Percentiles rank a stretch among this genome's conserved stretches.
Evolutionary conservation across 352 stramenopile species (phyloP).

Genomic region (Pythium oligandrum): DNA sequence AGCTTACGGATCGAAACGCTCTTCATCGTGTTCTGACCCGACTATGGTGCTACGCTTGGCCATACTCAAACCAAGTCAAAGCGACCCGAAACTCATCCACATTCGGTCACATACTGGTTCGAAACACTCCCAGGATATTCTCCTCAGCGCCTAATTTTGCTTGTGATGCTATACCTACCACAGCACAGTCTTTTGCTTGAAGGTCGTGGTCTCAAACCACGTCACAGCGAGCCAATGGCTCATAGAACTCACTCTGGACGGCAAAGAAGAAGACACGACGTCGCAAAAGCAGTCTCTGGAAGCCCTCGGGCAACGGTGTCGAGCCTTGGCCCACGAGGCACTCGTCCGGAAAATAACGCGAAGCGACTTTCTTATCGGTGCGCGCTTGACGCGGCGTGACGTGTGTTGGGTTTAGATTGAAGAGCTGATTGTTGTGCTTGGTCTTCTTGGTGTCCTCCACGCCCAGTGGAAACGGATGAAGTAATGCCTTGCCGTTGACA

Average conservation of each 20-base stretch:
- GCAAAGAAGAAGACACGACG: slow-evolving; percentile 35
- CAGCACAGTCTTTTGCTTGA: background rate
- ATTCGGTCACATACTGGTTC: background rate
- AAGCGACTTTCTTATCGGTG: background rate
- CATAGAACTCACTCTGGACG: slow-evolving; percentile 11
- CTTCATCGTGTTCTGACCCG: too few relatives aligned
- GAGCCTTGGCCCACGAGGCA: slow-evolving; percentile 36
- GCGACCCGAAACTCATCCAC: too few relatives aligned
- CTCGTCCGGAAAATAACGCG: too few relatives aligned
- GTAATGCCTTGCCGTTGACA: slow-evolving; percentile 48
- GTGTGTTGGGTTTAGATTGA: slow-evolving; percentile 30
- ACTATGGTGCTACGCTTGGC: too few relatives aligned
- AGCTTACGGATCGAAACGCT: too few relatives aligned
- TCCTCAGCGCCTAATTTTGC: too few relatives aligned
- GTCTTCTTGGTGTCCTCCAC: slow-evolving; percentile 11
- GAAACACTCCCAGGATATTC: background rate
- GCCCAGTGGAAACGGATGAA: slow-evolving; percentile 36
- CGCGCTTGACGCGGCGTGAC: slow-evolving; percentile 22
- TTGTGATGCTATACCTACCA: too few relatives aligned
- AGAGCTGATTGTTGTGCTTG: slow-evolving; percentile 16
- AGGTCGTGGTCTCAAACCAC: background rate
- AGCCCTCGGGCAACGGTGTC: slow-evolving; percentile 24
- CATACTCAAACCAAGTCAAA: too few relatives aligned
- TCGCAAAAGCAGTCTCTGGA: slow-evolving; percentile 24
- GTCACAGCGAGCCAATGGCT: slow-evolving; percentile 13